These are phyloP conservation scores for Lophiotrema nucula DNA, from an alignment of 495 filamentous ascomycete species.

Conservation along the genomic window DNA sequence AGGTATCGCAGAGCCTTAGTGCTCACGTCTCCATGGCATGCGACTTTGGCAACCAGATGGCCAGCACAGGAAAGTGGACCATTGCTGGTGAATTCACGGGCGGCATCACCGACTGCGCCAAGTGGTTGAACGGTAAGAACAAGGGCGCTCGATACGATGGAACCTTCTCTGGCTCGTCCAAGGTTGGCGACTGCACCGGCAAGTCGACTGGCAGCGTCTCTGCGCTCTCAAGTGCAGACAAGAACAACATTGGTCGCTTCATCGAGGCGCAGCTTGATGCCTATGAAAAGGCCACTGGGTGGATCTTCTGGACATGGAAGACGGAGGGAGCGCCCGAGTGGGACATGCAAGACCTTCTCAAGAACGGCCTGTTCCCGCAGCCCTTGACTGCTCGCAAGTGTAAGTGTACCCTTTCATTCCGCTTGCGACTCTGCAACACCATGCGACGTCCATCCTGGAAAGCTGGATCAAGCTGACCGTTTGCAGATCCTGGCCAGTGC, in stretches of 20 bases:
- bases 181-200: constrained; percentile 58
- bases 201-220: constrained; percentile 58
- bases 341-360: constrained; percentile 70
- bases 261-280: constrained; percentile 75
- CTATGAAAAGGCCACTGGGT: constrained; percentile 65
- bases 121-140: constrained; percentile 48
- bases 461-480: constrained; percentile 12
- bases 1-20: constrained; percentile 31
- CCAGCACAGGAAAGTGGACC: constrained; percentile 51
- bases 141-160: constrained; percentile 55
- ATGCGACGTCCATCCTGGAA: neutral
- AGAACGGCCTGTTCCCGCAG: constrained; percentile 61
- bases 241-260: constrained; percentile 58
- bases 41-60: constrained; percentile 42
- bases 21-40: constrained; percentile 42
- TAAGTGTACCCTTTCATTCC: constrained; percentile 24
- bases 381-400: constrained; percentile 53
- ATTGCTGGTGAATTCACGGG: constrained; percentile 70
- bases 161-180: constrained; percentile 48
- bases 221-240: constrained; percentile 51
- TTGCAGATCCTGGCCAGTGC: constrained; percentile 48
- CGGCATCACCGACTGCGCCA: constrained; percentile 54
- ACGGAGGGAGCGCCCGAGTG: constrained; percentile 85
- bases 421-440: neutral
- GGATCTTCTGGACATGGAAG: constrained; percentile 86